A percentile compares a stretch with the other conserved stretches of the same genome.
These are phyloP conservation scores for Withania somnifera DNA, from an alignment of 305 asterid genomes.

Conservation along the genomic window DNA sequence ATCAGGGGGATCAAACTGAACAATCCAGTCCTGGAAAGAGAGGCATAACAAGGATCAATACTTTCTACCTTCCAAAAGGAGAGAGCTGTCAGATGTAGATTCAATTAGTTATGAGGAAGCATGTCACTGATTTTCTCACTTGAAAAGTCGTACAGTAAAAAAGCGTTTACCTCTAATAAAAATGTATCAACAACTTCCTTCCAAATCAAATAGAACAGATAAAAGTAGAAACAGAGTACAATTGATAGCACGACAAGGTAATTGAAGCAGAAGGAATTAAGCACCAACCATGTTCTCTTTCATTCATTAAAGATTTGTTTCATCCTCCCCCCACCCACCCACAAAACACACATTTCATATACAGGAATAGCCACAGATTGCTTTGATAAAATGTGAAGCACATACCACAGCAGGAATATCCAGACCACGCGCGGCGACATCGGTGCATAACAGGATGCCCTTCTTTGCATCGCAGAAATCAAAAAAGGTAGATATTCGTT, in stretches of 20 bases:
- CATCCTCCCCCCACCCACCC: not conserved
- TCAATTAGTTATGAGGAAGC: not conserved
- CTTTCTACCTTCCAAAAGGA: not conserved
- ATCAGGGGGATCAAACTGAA: constrained; percentile 94
- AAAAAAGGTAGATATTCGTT: constrained; percentile 67
- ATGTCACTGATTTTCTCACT: not conserved
- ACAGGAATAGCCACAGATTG: not conserved
- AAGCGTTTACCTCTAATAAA: not conserved
- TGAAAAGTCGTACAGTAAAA: not conserved
- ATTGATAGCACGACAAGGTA: not conserved
- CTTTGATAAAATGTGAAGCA: not conserved
- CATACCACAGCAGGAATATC: constrained; percentile 96
- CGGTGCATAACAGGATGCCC: constrained; percentile 88
- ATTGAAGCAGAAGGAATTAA: not conserved
- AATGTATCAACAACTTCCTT: not conserved
- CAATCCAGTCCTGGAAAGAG: constrained; percentile 77
- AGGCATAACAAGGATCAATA: constrained; percentile 1
- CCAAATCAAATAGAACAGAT: not conserved
- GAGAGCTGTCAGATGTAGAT: not conserved
- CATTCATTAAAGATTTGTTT: not conserved
- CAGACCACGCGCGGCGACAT: constrained; percentile 98
- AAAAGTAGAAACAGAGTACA: not conserved
- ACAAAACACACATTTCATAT: not conserved
- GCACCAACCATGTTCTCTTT: not conserved
- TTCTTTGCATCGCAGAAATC: constrained; percentile 77